Evolutionary conservation across 768 basidiomycete species (phyloP), one percentile per base, ranked within the genome.

Genomic region (Tylopilus intermedius): DNA sequence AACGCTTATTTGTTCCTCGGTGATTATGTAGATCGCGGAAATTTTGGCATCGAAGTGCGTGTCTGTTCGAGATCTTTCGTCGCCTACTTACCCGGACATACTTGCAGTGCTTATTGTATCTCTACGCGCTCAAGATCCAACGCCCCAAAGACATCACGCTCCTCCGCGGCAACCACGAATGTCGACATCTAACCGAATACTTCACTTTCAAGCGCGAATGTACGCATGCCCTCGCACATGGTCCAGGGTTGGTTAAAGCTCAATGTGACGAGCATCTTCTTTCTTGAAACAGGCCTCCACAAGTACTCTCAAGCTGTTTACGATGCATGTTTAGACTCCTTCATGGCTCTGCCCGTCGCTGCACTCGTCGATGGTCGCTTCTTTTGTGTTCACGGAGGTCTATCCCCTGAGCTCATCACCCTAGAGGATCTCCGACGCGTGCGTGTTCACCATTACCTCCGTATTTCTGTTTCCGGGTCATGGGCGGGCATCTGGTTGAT

Each of bases 121-220:
- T 98, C 22, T 98, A 93, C 72, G 77, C 90, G 11, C 81, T 96
- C 71, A 98, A 97, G 74, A 83, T 98, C 42, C 86, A 85, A 77
- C 87, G 87, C 61, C 95, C 95, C 4, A 79, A 78, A 56, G 86
- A 86, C 33, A 74, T 98, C 42, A 81, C 83, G 53, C 78, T 98
- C 30, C 78, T 98, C 33, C 84, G 95, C 45, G 95, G 95, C 8
- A 98, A 97, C 67, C 95, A 98, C 72, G 95, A 98, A 76, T 98
- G 95, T 67, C 82, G 87, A 35, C 94, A 98, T 73, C 76, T 98
- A 44, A 98, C 95, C 2, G 93, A 94, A 71, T 96, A 94, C 69
- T 97, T 97, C 66, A 97, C 95, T 8, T 98, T 98, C 76, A 94
- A 93, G 74, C 86, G 91, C 57, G 95, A 98, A 86, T 88, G 88